Percentiles rank a stretch among this genome's conserved stretches.
Evolutionary conservation across 495 filamentous ascomycete species (phyloP).

Genomic region (Penicillium canariense): DNA sequence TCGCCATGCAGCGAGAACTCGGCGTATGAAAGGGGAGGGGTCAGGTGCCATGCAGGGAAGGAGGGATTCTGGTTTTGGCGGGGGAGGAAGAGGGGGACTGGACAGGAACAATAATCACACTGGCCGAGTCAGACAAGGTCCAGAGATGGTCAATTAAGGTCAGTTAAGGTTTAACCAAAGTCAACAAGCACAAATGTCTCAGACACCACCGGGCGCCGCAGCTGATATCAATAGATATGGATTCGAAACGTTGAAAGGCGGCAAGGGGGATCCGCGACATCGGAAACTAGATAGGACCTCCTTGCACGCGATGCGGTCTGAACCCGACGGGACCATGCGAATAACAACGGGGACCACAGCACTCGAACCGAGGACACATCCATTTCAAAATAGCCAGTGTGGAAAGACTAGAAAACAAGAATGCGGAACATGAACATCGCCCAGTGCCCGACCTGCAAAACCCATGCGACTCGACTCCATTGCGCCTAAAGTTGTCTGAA

Average conservation of each 20-base stretch:
- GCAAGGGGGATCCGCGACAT: not conserved
- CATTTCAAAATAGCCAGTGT: not conserved
- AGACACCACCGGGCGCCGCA: not conserved
- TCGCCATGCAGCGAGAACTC: no score
- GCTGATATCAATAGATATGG: not conserved
- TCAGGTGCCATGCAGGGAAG: not conserved
- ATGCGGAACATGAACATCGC: conserved; percentile 13
- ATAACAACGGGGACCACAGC: not conserved
- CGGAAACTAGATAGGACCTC: not conserved
- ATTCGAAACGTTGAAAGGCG: not conserved
- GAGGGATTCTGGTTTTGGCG: not conserved
- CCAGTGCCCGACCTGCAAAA: conserved; percentile 1
- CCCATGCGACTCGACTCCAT: conserved; percentile 25
- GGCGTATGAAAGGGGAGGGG: not conserved
- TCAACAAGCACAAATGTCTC: not conserved
- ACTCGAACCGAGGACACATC: not conserved
- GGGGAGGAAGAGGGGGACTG: no score
- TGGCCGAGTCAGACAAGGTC: no score
- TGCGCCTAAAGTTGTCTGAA: conserved; percentile 21
- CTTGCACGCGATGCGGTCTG: not conserved
- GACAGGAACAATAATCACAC: no score
- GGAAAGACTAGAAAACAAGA: not conserved
- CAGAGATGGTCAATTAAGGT: not conserved
- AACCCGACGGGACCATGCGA: not conserved
- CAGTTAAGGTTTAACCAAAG: not conserved